Percentiles rank a stretch among this genome's conserved stretches.
These are phyloP conservation scores for Lithohypha guttulata DNA, from an alignment of 2,329 filamentous ascomycete species.

Conservation along the genomic window DNA sequence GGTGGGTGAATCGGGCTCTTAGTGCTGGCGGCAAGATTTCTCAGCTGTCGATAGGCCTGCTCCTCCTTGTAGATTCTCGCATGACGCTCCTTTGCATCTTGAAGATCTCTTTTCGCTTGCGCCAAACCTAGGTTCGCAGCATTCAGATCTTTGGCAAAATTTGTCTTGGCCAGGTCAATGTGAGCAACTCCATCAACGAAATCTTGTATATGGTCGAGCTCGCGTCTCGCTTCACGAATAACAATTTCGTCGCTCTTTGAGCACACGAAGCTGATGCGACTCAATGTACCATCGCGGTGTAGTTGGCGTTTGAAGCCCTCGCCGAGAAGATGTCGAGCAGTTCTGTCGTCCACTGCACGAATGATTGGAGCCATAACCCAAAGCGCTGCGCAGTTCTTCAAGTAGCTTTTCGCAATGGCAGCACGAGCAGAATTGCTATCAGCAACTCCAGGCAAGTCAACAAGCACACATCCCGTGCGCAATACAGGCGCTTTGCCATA, in stretches of 20 bases:
- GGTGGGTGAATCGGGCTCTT: background rate
- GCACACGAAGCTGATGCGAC: slow-evolving; percentile 49
- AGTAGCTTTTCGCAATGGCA: slow-evolving; percentile 47
- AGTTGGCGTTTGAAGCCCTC: slow-evolving; percentile 49
- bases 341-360: slow-evolving; percentile 50
- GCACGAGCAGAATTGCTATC: slow-evolving; percentile 51
- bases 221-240: slow-evolving; percentile 35
- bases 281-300: slow-evolving; percentile 47
- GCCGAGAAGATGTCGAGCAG: slow-evolving; percentile 46
- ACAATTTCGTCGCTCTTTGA: slow-evolving; percentile 54
- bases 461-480: slow-evolving; percentile 44
- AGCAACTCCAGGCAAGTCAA: slow-evolving; percentile 49
- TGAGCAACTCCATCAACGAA: slow-evolving; percentile 38
- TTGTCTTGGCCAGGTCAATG: background rate
- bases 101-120: background rate
- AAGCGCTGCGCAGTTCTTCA: slow-evolving; percentile 49
- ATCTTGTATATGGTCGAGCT: slow-evolving; percentile 40
- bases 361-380: slow-evolving; percentile 56
- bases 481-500: slow-evolving; percentile 41
- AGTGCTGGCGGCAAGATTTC: background rate
- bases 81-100: background rate
- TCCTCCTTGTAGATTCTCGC: background rate
- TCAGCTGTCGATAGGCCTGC: background rate
- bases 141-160: background rate
- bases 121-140: background rate